A percentile compares a stretch with the other conserved stretches of the same genome.
These are phyloP conservation scores for Drechslerella dactyloides DNA, from an alignment of 2,329 filamentous ascomycete species.

Conservation along the genomic window DNA sequence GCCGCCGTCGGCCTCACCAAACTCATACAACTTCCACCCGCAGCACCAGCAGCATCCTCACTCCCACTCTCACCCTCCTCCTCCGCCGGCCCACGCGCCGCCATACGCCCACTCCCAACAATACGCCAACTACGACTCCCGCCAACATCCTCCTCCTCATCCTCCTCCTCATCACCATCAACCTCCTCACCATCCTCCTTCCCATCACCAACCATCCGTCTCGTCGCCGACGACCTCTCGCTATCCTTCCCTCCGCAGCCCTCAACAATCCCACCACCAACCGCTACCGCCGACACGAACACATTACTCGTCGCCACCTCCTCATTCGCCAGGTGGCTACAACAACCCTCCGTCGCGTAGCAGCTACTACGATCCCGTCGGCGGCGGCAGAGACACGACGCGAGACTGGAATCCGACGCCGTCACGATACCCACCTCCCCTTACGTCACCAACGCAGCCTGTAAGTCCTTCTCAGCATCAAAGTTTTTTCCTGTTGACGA, in stretches of 20 bases:
- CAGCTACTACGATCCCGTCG: constrained; percentile 50
- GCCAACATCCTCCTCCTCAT: constrained; percentile 16
- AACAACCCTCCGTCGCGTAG: constrained; percentile 54
- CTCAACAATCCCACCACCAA: constrained; percentile 36
- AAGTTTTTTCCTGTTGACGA: not conserved
- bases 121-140: constrained; percentile 42
- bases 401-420: constrained; percentile 42
- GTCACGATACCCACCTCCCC: constrained; percentile 34
- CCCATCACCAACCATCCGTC: constrained; percentile 2
- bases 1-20: constrained; percentile 26
- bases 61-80: constrained; percentile 35
- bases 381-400: constrained; percentile 39
- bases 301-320: constrained; percentile 52
- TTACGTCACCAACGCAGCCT: constrained; percentile 44
- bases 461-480: constrained; percentile 13
- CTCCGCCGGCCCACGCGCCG: constrained; percentile 47
- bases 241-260: constrained; percentile 43
- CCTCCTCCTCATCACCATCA: constrained; percentile 12
- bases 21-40: constrained; percentile 16
- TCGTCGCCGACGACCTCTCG: constrained; percentile 25
- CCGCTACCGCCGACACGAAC: constrained; percentile 26
- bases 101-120: constrained; percentile 13
- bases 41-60: constrained; percentile 44
- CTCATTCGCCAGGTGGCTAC: constrained; percentile 57
- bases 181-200: constrained; percentile 6